Conservation (phyloP, 768 basidiomycete genomes). For the Butyriboletus loyo region DNA sequence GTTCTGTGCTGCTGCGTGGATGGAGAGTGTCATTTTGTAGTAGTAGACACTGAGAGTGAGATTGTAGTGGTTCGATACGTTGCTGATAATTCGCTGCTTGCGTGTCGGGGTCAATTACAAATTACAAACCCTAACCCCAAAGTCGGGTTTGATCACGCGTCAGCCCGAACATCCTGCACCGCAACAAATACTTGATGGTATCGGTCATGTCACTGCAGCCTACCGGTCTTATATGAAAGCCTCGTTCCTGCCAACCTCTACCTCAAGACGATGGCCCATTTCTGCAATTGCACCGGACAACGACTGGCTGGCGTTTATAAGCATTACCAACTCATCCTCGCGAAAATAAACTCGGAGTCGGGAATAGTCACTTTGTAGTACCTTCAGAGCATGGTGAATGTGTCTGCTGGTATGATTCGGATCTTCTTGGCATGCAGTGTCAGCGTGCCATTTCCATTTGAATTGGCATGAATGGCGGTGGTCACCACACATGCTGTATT, state of each 20-base stretch:
- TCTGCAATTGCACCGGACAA: not conserved
- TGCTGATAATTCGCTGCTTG: not conserved
- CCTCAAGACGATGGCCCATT: too few relatives aligned
- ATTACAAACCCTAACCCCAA: slow-evolving; percentile 23
- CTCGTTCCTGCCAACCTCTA: not conserved
- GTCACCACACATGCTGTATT: slow-evolving; percentile 5
- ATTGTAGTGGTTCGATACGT: not conserved
- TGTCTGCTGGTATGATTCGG: not conserved
- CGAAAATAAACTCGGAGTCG: not conserved
- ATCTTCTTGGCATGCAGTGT: not conserved
- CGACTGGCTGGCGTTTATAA: not conserved
- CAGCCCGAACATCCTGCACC: not conserved
- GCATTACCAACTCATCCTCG: not conserved
- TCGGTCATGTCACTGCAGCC: too few relatives aligned
- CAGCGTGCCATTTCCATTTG: slow-evolving; percentile 9
- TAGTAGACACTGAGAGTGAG: not conserved
- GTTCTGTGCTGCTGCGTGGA: slow-evolving; percentile 70
- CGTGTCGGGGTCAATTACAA: slow-evolving; percentile 6
- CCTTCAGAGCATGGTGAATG: slow-evolving; percentile 1
- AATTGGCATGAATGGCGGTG: slow-evolving; percentile 13
- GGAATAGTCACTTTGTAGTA: too few relatives aligned
- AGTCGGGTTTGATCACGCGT: slow-evolving; percentile 13
- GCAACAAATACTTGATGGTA: too few relatives aligned
- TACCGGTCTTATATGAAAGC: not conserved
- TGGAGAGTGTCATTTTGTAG: slow-evolving; percentile 39